Percentiles rank a stretch among this genome's conserved stretches.
These are phyloP conservation scores for Grammothele lineata DNA, from an alignment of 768 basidiomycete species.

Conservation along the genomic window DNA sequence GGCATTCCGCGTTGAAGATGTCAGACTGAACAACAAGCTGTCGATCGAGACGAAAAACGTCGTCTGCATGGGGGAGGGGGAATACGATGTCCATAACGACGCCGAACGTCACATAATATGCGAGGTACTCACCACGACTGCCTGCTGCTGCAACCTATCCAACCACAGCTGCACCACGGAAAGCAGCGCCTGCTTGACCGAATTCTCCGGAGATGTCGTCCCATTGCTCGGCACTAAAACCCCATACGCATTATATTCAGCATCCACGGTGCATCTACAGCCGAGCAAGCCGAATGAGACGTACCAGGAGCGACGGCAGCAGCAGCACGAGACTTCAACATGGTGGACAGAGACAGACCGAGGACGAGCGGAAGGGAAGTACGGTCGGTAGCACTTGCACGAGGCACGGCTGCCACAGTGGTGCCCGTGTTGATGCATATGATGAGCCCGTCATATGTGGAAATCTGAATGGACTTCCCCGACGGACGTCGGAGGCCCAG, in stretches of 20 bases:
- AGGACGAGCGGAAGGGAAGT: too few relatives aligned
- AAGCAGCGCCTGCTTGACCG: constrained; percentile 15
- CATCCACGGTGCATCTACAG: too few relatives aligned
- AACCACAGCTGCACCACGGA: constrained; percentile 51
- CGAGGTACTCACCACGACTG: constrained; percentile 44
- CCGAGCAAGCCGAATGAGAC: too few relatives aligned
- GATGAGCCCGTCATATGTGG: too few relatives aligned
- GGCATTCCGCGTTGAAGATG: constrained; percentile 21
- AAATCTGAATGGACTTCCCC: too few relatives aligned
- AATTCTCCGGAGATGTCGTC: constrained; percentile 1
- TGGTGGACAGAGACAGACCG: constrained; percentile 45
- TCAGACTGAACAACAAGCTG: constrained; percentile 41
- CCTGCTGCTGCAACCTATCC: constrained; percentile 56
- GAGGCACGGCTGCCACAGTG: too few relatives aligned
- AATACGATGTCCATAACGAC: not conserved
- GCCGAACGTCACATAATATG: not conserved
- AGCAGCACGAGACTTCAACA: not conserved
- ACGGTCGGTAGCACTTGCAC: too few relatives aligned
- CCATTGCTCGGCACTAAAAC: not conserved
- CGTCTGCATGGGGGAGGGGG: constrained; percentile 36
- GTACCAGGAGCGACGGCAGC: not conserved
- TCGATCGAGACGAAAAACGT: constrained; percentile 62
- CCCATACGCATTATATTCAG: too few relatives aligned
- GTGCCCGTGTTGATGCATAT: too few relatives aligned
- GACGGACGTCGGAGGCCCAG: too few relatives aligned